Evolutionary conservation across 768 basidiomycete species (phyloP).

Genomic region (button mushroom (Agaricus bisporus)): DNA sequence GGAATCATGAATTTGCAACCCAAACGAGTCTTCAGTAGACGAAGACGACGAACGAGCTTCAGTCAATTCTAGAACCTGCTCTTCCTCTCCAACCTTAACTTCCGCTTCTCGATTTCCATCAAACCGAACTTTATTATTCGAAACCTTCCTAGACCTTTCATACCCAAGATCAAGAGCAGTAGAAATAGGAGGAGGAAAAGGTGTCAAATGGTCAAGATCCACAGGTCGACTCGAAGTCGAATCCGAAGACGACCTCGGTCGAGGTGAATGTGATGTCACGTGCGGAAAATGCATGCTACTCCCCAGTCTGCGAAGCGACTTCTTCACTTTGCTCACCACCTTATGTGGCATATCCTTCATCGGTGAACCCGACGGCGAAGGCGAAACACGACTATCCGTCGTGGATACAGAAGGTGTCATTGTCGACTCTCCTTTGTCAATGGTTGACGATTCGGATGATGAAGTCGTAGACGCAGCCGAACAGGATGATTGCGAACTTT

Average conservation of each 20-base stretch:
- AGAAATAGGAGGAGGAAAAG: conserved; percentile 9
- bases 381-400: neutral
- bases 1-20: neutral
- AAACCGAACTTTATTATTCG: no score
- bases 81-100: no score
- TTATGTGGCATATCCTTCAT: conserved; percentile 18
- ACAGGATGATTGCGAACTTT: conserved; percentile 3
- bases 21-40: neutral
- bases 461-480: conserved; percentile 3
- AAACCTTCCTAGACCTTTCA: no score
- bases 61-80: neutral
- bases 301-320: conserved; percentile 26
- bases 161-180: no score
- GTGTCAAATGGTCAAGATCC: conserved; percentile 34
- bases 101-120: no score
- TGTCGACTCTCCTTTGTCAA: neutral
- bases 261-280: conserved; percentile 20
- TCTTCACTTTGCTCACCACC: conserved; percentile 25
- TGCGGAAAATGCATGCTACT: conserved; percentile 23
- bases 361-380: conserved; percentile 15
- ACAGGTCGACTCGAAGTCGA: conserved; percentile 19
- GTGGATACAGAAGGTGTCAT: conserved; percentile 4
- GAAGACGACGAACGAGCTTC: no score
- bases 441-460: neutral
- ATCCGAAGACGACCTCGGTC: neutral